A percentile compares a stretch with the other conserved stretches of the same genome.
Conservation (phyloP, 2,329 filamentous ascomycete genomes). For the Aspergillus uvarum region DNA sequence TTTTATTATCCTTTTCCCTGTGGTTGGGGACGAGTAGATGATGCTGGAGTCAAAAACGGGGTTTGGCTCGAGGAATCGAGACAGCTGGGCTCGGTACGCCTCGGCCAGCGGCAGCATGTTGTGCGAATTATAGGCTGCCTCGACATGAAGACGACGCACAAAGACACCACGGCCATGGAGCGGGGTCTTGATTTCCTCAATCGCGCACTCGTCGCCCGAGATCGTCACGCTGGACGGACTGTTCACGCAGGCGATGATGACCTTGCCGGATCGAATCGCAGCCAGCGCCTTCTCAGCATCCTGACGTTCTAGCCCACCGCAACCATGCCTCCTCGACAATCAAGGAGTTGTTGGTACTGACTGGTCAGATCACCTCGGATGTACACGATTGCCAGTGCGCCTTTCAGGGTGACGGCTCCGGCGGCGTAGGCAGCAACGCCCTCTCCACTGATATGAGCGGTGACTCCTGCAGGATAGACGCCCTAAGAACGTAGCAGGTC, state of each 20-base stretch:
- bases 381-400: conserved; percentile 13
- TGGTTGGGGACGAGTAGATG: too few species aligned
- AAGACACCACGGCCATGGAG: conserved; percentile 23
- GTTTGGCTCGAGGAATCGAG: neutral
- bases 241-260: conserved; percentile 23
- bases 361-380: conserved; percentile 12
- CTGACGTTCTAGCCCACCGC: conserved; percentile 14
- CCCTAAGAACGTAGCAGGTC: conserved; percentile 47
- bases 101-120: conserved; percentile 18
- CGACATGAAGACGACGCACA: conserved; percentile 17
- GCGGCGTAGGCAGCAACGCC: conserved; percentile 51
- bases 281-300: neutral
- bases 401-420: conserved; percentile 21
- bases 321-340: conserved; percentile 8
- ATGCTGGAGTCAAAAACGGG: neutral
- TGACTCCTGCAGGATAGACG: conserved; percentile 41
- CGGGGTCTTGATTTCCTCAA: conserved; percentile 21
- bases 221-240: conserved; percentile 23
- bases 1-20: too few species aligned
- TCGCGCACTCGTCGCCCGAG: conserved; percentile 20
- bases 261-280: neutral
- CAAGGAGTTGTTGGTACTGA: neutral
- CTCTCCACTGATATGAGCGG: conserved; percentile 53
- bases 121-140: conserved; percentile 25
- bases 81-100: neutral